phyloP scores from a whole-genome alignment of 768 basidiomycete species.

The Lyophyllum decastes region DNA sequence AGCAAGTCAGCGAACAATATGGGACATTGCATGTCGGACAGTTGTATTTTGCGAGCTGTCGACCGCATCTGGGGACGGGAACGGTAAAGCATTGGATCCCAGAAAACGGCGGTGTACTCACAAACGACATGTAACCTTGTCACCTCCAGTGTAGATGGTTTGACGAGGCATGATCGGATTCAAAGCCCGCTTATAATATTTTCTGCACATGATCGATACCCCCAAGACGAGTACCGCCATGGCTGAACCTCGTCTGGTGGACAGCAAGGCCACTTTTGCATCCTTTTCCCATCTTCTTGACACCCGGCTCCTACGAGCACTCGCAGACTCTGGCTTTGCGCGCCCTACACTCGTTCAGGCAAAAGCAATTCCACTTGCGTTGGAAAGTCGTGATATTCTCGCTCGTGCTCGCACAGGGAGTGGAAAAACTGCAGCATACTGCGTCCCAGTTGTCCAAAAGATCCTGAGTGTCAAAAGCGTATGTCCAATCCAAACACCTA shows the following conservation, averaged over 20 bases:
- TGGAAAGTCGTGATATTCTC: slow-evolving; percentile 88
- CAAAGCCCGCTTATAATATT: slow-evolving; percentile 27
- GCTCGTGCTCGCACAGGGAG: slow-evolving; percentile 94
- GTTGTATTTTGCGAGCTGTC: slow-evolving; percentile 78
- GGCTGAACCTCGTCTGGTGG: slow-evolving; percentile 48
- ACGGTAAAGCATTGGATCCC: background rate
- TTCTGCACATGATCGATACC: background rate
- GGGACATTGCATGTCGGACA: slow-evolving; percentile 81
- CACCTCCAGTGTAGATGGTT: slow-evolving; percentile 9
- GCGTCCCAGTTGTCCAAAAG: slow-evolving; percentile 88
- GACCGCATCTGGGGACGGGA: slow-evolving; percentile 54
- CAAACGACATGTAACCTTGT: slow-evolving; percentile 45
- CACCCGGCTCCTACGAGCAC: slow-evolving; percentile 79
- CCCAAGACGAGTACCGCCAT: no score
- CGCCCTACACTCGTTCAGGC: slow-evolving; percentile 90
- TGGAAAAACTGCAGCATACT: slow-evolving; percentile 97
- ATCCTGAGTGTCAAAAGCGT: slow-evolving; percentile 81
- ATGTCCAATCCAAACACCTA: slow-evolving; percentile 26
- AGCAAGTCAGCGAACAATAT: slow-evolving; percentile 82
- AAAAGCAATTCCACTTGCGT: slow-evolving; percentile 89
- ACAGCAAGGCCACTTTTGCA: slow-evolving; percentile 51
- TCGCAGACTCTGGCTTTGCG: slow-evolving; percentile 89
- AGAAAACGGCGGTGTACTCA: slow-evolving; percentile 25
- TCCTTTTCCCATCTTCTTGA: slow-evolving; percentile 81
- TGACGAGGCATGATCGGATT: slow-evolving; percentile 19